Evolutionary conservation across 805 yeast genomes (phyloP).

Genomic region (Tetrapisispora phaffii): DNA sequence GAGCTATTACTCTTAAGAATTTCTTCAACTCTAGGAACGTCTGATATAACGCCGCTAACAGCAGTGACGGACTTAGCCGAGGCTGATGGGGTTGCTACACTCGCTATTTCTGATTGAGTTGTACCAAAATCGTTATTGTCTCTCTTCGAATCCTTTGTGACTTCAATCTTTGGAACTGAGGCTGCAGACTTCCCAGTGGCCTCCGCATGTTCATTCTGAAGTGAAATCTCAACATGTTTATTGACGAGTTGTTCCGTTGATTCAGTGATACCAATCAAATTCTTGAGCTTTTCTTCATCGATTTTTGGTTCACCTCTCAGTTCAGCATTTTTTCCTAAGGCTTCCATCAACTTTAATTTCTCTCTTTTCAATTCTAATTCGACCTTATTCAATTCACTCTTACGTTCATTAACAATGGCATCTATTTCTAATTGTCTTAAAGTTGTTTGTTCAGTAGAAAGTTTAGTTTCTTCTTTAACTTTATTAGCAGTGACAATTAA

Average conservation of each 20-base stretch:
- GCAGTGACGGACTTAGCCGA: slow-evolving; percentile 16
- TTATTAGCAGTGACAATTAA: slow-evolving; percentile 23
- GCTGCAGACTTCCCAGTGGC: background rate
- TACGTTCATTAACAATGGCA: slow-evolving; percentile 30
- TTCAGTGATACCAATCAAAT: slow-evolving; percentile 23
- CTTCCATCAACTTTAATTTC: slow-evolving; percentile 16
- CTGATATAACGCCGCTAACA: slow-evolving; percentile 11
- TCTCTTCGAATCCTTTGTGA: slow-evolving; percentile 2
- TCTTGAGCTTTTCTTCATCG: slow-evolving; percentile 26
- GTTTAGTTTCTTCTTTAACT: slow-evolving; percentile 30
- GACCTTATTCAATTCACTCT: slow-evolving; percentile 28
- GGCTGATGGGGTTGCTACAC: slow-evolving; percentile 9
- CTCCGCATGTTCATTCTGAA: background rate
- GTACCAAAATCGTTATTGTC: background rate
- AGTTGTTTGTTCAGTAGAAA: slow-evolving; percentile 28
- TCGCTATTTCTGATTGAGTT: background rate
- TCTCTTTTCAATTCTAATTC: slow-evolving; percentile 31
- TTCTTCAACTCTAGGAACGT: background rate
- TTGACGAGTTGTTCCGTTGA: slow-evolving; percentile 21
- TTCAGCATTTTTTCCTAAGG: slow-evolving; percentile 23
- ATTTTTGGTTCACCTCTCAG: slow-evolving; percentile 25
- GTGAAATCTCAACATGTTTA: slow-evolving; percentile 1
- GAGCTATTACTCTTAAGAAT: background rate
- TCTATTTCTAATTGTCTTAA: slow-evolving; percentile 33
- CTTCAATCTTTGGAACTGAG: slow-evolving; percentile 4